A percentile compares a stretch with the other conserved stretches of the same genome.
Evolutionary conservation across 371 early-diverging fungal genomes (phyloP).

Genomic region (Mucor velutinosus): DNA sequence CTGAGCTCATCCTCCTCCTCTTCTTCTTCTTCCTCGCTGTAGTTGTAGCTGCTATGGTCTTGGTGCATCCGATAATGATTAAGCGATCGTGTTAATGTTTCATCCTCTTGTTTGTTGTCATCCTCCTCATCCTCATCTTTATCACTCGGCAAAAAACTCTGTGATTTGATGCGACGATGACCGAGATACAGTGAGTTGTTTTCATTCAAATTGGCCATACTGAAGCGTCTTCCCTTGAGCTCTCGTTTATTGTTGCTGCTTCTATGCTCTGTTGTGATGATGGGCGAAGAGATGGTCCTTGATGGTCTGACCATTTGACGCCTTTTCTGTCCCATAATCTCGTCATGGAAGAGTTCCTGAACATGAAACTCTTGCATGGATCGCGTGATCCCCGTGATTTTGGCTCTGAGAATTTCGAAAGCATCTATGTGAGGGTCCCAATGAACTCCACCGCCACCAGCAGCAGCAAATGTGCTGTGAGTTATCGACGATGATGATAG

Average conservation of each 20-base stretch:
- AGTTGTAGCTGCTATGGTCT: neutral
- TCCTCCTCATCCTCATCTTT: neutral
- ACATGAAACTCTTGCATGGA: constrained; percentile 54
- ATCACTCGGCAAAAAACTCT: constrained; percentile 5
- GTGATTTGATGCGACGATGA: constrained; percentile 20
- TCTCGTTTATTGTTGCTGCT: neutral
- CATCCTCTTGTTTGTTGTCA: neutral
- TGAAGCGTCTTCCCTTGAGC: neutral
- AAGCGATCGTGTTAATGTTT: neutral
- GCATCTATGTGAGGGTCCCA: constrained; percentile 53
- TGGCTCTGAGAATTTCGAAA: constrained; percentile 50
- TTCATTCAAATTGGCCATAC: constrained; percentile 4
- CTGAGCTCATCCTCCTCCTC: constrained; percentile 1
- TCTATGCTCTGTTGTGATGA: neutral
- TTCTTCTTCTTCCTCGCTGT: neutral
- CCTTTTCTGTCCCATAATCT: constrained; percentile 27
- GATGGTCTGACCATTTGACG: neutral
- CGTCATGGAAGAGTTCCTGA: constrained; percentile 41
- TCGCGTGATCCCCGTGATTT: constrained; percentile 48
- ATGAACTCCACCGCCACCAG: constrained; percentile 3
- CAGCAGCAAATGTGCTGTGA: neutral
- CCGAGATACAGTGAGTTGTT: constrained; percentile 1
- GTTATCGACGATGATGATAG: neutral
- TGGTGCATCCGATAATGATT: neutral
- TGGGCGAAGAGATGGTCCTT: constrained; percentile 4